Base-by-base conservation (phyloP, 2,329 filamentous ascomycete species). In the Thyridium curvatum region DNA sequence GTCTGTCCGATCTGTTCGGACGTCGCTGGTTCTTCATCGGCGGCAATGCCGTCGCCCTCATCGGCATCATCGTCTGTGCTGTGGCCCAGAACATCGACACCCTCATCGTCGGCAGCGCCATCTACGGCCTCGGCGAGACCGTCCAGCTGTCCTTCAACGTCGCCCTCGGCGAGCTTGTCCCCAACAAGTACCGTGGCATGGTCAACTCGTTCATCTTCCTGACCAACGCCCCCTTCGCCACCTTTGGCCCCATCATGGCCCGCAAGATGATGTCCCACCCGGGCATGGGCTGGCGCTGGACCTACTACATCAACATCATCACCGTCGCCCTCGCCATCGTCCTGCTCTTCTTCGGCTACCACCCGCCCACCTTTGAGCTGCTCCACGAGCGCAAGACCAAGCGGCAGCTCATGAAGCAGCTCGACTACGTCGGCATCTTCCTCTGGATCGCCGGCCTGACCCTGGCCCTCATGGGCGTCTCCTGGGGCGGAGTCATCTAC, bases 381-480 rank as follows among this genome's bases (percentile, higher is more conserved):
- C 50, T 65, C 3, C 61, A 65, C 41, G 60, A 61, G 28, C 47
- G 52, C 29, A 62, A 60, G 49, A 62, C 56, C 7, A 60, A 59
- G 46, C 47, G 46, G 26, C 48, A 60, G 40, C 37, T 62, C 8
- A 41, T 65, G 2, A 58, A 52, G 30, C 49, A 57, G n/a, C 52
- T 63, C 13, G 61, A 71, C 46, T 71, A 66, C 48, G 35, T 66
- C 29, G 68, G 68, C 4, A 62, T 68, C 30, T 58, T 68, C 46
- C 55, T 72, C 30, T 71, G 63, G 55, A 64, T 62, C 8, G 59
- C 59, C 5, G 66, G 67, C 4, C 60, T 69, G 3, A 63, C 62
- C 5, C 52, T 71, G 1, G 61, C 71, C 39, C 52, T 72, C 8
- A 64, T 72, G 44, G 68, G 67, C 5, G 54, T 72, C 39, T 66